A percentile compares a stretch with the other conserved stretches of the same genome.
phyloP scores from a whole-genome alignment of 2,329 filamentous ascomycete genomes.

The Aspergillus clavatus region DNA sequence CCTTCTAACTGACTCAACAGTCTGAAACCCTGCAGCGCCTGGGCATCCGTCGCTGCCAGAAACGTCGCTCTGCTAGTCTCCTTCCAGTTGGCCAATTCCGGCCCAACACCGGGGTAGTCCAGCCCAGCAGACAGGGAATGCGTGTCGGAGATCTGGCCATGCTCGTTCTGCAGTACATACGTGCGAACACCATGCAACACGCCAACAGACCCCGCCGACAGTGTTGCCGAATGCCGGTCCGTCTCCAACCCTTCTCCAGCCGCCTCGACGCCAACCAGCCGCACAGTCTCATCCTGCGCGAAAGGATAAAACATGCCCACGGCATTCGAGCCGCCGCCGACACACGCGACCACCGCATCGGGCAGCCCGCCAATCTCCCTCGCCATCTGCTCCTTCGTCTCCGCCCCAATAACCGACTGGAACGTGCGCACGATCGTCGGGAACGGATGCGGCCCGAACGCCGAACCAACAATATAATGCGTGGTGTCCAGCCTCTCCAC shows the following conservation, averaged over 20 bases:
- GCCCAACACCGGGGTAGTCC: conserved; percentile 92
- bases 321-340: conserved; percentile 89
- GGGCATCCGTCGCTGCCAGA: conserved; percentile 77
- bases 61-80: conserved; percentile 78
- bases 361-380: conserved; percentile 76
- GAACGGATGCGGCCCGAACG: conserved; percentile 93
- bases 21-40: conserved; percentile 81
- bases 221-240: conserved; percentile 72
- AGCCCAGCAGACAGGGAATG: conserved; percentile 92
- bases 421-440: conserved; percentile 96
- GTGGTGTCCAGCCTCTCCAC: conserved; percentile 83
- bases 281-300: conserved; percentile 70
- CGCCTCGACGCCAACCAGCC: conserved; percentile 86
- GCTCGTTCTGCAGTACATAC: conserved; percentile 81
- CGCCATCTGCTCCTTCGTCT: conserved; percentile 84
- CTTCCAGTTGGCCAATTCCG: conserved; percentile 86
- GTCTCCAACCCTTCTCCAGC: conserved; percentile 85
- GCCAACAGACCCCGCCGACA: conserved; percentile 76
- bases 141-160: conserved; percentile 86
- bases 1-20: conserved; percentile 82
- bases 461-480: conserved; percentile 94
- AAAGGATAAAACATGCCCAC: conserved; percentile 98
- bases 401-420: conserved; percentile 88
- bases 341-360: conserved; percentile 92
- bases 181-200: conserved; percentile 94